These are phyloP conservation scores for Xerocomus brunneocitrinus DNA, from an alignment of 768 basidiomycete genomes.

Conservation along the genomic window DNA sequence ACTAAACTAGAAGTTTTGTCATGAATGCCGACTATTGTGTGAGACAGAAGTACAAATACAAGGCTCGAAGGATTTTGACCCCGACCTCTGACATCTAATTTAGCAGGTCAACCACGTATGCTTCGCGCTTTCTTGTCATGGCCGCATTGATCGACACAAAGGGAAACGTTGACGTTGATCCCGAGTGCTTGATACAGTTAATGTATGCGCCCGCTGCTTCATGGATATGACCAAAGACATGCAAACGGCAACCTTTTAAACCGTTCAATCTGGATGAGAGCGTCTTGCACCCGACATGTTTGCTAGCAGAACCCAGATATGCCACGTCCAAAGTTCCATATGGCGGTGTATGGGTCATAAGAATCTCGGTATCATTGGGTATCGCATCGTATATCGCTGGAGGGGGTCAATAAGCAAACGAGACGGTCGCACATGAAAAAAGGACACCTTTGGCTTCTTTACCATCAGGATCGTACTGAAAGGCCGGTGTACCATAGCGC, in stretches of 20 bases:
- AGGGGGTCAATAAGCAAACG: not conserved
- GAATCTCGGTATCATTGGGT: conserved; percentile 47
- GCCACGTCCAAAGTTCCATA: conserved; percentile 46
- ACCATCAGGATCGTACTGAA: conserved; percentile 40
- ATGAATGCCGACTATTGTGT: too few relatives aligned
- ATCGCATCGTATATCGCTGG: conserved; percentile 41
- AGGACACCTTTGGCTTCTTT: conserved; percentile 37
- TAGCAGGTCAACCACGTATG: too few relatives aligned
- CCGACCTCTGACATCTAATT: too few relatives aligned
- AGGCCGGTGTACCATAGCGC: conserved; percentile 40
- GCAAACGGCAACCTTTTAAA: conserved; percentile 41
- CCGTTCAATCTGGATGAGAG: conserved; percentile 38
- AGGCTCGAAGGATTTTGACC: too few relatives aligned
- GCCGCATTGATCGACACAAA: too few relatives aligned
- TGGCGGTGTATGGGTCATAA: conserved; percentile 61
- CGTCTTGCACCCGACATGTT: conserved; percentile 46
- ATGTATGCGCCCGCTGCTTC: conserved; percentile 46
- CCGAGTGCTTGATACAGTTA: not conserved
- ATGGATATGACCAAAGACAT: conserved; percentile 69
- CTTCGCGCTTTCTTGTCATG: too few relatives aligned
- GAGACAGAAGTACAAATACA: too few relatives aligned
- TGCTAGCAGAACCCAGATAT: not conserved
- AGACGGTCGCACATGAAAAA: not conserved
- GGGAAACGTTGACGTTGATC: too few relatives aligned
- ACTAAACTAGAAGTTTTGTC: too few relatives aligned